Percentiles rank a stretch among this genome's conserved stretches.
These are phyloP conservation scores for Botrytis deweyae DNA, from an alignment of 2,329 filamentous ascomycete species.

Conservation along the genomic window DNA sequence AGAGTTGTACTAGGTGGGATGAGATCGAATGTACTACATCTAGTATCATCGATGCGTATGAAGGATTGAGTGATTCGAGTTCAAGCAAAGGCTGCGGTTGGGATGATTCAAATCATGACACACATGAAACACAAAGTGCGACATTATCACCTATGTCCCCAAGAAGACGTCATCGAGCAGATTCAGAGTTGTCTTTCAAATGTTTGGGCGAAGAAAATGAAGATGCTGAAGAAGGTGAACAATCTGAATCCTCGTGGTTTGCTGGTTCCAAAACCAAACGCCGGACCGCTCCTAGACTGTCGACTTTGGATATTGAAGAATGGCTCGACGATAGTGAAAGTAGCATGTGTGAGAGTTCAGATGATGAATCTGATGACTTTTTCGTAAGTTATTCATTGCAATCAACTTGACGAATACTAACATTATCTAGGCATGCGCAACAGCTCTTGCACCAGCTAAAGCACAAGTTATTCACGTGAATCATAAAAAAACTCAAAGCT, in stretches of 20 bases:
- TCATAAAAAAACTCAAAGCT: conserved; percentile 10
- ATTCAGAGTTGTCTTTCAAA: conserved; percentile 35
- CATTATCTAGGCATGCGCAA: conserved; percentile 29
- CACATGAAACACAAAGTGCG: conserved; percentile 6
- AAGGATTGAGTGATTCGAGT: conserved; percentile 12
- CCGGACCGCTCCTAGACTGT: conserved; percentile 4
- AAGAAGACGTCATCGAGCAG: conserved; percentile 17
- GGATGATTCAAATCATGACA: conserved; percentile 1
- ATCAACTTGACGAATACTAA: background rate
- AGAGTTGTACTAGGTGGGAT: conserved; percentile 22
- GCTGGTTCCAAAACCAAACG: conserved; percentile 21
- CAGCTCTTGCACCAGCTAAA: conserved; percentile 30
- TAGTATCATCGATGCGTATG: conserved; percentile 26
- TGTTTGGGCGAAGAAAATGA: conserved; percentile 25
- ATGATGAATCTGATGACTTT: conserved; percentile 27
- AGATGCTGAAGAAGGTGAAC: background rate
- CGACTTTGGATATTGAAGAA: conserved; percentile 27
- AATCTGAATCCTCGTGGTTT: conserved; percentile 27
- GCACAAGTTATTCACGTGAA: conserved; percentile 33
- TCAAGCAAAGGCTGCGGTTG: conserved; percentile 7
- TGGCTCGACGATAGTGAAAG: conserved; percentile 31
- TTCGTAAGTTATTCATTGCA: conserved; percentile 28
- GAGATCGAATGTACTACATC: conserved; percentile 22
- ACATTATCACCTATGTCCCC: background rate
- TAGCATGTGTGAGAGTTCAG: conserved; percentile 24